These are phyloP conservation scores for Penicillium cosmopolitanum DNA, from an alignment of 495 filamentous ascomycete species.

Conservation along the genomic window DNA sequence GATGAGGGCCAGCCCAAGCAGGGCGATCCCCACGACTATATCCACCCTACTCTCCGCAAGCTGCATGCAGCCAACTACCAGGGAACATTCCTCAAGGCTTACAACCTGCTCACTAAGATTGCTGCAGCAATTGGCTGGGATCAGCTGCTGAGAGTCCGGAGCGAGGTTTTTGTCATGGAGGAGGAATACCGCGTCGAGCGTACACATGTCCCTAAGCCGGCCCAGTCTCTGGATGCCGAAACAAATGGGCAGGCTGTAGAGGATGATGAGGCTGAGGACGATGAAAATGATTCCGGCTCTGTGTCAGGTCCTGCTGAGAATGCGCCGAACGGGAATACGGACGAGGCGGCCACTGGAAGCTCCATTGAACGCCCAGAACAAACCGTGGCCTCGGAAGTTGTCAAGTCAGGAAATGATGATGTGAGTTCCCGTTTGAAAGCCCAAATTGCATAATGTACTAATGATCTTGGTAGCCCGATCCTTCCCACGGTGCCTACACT, in stretches of 20 bases:
- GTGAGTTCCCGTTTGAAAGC: slow-evolving; percentile 48
- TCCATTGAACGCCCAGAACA: slow-evolving; percentile 80
- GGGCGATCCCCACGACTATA: slow-evolving; percentile 70
- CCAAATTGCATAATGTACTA: background rate
- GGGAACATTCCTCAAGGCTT: slow-evolving; percentile 93
- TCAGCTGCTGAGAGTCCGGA: slow-evolving; percentile 86
- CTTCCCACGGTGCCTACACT: slow-evolving; percentile 56
- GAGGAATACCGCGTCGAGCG: slow-evolving; percentile 95
- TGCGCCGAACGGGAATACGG: slow-evolving; percentile 38
- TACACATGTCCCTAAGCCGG: slow-evolving; percentile 62
- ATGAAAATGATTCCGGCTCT: slow-evolving; percentile 42
- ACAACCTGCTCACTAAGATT: slow-evolving; percentile 91
- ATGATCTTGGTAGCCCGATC: slow-evolving; percentile 40
- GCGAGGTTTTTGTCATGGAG: slow-evolving; percentile 99
- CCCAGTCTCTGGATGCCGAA: slow-evolving; percentile 50
- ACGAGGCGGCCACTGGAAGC: slow-evolving; percentile 42
- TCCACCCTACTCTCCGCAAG: slow-evolving; percentile 85
- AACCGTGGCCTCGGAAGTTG: slow-evolving; percentile 78
- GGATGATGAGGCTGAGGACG: slow-evolving; percentile 21
- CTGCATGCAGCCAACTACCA: slow-evolving; percentile 86
- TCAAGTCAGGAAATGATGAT: slow-evolving; percentile 78
- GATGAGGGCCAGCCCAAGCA: slow-evolving; percentile 84
- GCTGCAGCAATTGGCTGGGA: slow-evolving; percentile 97
- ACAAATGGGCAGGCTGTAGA: slow-evolving; percentile 41
- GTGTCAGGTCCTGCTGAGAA: slow-evolving; percentile 38